Evolutionary conservation across 2,329 filamentous ascomycete genomes (phyloP).

Genomic region (Metarhizium rileyi): DNA sequence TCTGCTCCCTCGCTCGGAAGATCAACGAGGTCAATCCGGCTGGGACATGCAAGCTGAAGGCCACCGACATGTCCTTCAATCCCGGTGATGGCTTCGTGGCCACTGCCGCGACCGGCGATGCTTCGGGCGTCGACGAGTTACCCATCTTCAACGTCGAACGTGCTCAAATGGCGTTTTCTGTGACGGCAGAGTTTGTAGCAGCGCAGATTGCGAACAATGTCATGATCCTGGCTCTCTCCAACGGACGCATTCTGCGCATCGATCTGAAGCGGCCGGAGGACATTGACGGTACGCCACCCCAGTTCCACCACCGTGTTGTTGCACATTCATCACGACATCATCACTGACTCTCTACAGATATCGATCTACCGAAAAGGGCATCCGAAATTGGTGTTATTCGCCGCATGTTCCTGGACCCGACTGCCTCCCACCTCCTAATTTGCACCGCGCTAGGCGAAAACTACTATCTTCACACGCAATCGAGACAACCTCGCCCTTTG

Average conservation of each 20-base stretch:
- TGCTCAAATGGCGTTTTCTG: constrained; percentile 87
- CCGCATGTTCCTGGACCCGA: constrained; percentile 95
- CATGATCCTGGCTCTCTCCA: constrained; percentile 82
- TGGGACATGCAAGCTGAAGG: not conserved
- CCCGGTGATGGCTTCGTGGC: constrained; percentile 58
- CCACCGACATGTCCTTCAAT: constrained; percentile 26
- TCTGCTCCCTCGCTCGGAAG: not conserved
- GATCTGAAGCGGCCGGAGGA: constrained; percentile 89
- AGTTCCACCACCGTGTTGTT: not conserved
- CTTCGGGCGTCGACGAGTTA: constrained; percentile 51
- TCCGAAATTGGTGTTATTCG: constrained; percentile 87
- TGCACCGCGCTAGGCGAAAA: constrained; percentile 89
- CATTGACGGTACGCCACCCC: constrained; percentile 61
- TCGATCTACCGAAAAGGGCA: constrained; percentile 89
- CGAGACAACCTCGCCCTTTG: constrained; percentile 74
- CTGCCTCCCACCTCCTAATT: constrained; percentile 86
- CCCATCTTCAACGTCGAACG: constrained; percentile 93
- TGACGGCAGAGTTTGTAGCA: constrained; percentile 91
- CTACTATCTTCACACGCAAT: constrained; percentile 95
- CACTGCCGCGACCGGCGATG: constrained; percentile 48
- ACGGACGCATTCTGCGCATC: constrained; percentile 85
- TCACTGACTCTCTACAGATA: constrained; percentile 49
- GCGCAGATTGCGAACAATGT: constrained; percentile 98
- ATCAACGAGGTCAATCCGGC: not conserved
- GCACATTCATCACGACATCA: not conserved